These are phyloP conservation scores for Psophocarpus tetragonolobus DNA, from an alignment of 306 rosid species.

Conservation along the genomic window DNA sequence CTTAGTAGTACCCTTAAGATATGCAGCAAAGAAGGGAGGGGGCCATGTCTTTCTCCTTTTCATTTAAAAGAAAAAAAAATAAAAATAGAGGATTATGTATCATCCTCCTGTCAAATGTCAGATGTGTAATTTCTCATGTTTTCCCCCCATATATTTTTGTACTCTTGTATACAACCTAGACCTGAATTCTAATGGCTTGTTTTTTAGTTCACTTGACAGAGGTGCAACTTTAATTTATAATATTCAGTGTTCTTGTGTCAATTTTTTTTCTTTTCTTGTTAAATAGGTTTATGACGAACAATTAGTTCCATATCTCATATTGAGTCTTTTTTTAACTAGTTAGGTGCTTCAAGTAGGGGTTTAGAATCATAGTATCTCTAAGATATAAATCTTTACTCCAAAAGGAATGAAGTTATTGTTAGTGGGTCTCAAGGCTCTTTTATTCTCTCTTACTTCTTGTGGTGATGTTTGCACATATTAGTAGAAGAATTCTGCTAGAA, in stretches of 20 bases:
- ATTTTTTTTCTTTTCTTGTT: background rate
- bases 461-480: background rate
- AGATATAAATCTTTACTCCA: background rate
- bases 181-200: conserved; percentile 16
- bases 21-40: conserved; percentile 1
- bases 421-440: background rate
- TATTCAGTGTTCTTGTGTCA: conserved; percentile 27
- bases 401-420: conserved; percentile 19
- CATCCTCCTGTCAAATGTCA: background rate
- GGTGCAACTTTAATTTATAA: conserved; percentile 7
- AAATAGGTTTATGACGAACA: background rate
- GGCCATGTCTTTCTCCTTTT: conserved; percentile 17
- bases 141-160: background rate
- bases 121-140: conserved; percentile 18
- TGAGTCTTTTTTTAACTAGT: background rate
- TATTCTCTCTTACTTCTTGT: background rate
- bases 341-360: background rate
- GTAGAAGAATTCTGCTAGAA: background rate
- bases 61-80: conserved; percentile 6
- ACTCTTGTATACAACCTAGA: background rate
- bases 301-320: conserved; percentile 16
- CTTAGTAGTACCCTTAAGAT: background rate
- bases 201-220: background rate
- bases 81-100: background rate
- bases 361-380: background rate